Conservation (phyloP, 805 yeast genomes). For the Ogataea sp. region DNA sequence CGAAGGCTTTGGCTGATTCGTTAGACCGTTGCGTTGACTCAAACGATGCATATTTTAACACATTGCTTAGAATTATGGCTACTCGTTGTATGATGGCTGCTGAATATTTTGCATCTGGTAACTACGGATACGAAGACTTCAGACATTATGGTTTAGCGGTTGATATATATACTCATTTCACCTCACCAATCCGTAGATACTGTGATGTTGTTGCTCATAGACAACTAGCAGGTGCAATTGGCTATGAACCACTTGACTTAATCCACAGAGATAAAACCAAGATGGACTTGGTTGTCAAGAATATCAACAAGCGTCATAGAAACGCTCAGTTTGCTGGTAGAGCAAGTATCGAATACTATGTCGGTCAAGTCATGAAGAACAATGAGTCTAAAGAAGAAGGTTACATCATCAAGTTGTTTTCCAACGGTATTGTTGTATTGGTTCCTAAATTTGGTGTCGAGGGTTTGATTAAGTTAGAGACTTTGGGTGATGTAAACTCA, state of each 20-base stretch:
- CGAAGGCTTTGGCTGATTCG: conserved; percentile 89
- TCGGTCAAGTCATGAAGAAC: conserved; percentile 93
- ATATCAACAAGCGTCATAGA: conserved; percentile 89
- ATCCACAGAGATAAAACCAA: conserved; percentile 81
- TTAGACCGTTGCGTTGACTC: conserved; percentile 81
- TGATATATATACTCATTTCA: conserved; percentile 95
- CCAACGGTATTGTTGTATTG: conserved; percentile 88
- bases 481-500: conserved; percentile 54
- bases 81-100: conserved; percentile 99
- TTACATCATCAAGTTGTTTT: conserved; percentile 83
- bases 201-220: conserved; percentile 98
- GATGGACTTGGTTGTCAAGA: conserved; percentile 82
- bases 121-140: conserved; percentile 83
- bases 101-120: conserved; percentile 90
- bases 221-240: conserved; percentile 97
- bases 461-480: conserved; percentile 79
- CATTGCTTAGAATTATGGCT: conserved; percentile 90
- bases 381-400: conserved; percentile 80
- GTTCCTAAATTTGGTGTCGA: conserved; percentile 97
- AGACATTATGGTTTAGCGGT: conserved; percentile 96
- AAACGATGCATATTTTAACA: conserved; percentile 84
- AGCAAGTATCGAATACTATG: conserved; percentile 95
- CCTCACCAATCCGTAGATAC: conserved; percentile 96
- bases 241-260: conserved; percentile 76
- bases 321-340: conserved; percentile 99